Evolutionary conservation across 441 rosid genomes (phyloP).

Genomic region (Euphorbia celastroides): DNA sequence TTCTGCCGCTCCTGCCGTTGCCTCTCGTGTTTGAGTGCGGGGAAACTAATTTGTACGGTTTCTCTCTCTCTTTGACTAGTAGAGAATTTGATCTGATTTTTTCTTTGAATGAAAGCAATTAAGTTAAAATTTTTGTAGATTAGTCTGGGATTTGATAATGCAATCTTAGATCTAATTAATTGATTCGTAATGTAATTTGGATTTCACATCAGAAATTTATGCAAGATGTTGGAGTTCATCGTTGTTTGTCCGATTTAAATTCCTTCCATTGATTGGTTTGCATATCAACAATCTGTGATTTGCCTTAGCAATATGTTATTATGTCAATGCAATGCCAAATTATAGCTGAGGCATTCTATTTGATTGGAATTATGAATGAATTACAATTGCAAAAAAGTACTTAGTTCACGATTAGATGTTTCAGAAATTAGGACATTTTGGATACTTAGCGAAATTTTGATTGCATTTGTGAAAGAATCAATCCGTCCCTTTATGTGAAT

Average conservation of each 20-base stretch:
- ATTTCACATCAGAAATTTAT: neutral
- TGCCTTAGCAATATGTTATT: neutral
- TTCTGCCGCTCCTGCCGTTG: conserved; percentile 45
- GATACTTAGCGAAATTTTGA: neutral
- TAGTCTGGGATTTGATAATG: conserved; percentile 10
- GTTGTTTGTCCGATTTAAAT: neutral
- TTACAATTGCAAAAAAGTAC: neutral
- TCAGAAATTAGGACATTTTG: neutral
- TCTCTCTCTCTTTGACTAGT: neutral
- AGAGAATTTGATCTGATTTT: neutral
- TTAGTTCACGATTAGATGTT: neutral
- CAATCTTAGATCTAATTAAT: conserved; percentile 8
- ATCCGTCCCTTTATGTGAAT: neutral
- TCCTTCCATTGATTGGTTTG: neutral
- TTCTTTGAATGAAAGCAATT: neutral
- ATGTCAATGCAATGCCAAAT: neutral
- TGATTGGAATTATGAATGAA: neutral
- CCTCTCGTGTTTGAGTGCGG: conserved; percentile 36
- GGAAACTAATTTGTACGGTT: neutral
- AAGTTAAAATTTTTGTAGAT: conserved; percentile 14
- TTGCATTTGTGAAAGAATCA: neutral
- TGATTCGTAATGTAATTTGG: conserved; percentile 9
- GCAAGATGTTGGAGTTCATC: neutral
- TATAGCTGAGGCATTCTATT: neutral
- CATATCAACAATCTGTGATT: neutral